phyloP scores from a whole-genome alignment of 2,329 filamentous ascomycete genomes.

The Alternaria rosae region DNA sequence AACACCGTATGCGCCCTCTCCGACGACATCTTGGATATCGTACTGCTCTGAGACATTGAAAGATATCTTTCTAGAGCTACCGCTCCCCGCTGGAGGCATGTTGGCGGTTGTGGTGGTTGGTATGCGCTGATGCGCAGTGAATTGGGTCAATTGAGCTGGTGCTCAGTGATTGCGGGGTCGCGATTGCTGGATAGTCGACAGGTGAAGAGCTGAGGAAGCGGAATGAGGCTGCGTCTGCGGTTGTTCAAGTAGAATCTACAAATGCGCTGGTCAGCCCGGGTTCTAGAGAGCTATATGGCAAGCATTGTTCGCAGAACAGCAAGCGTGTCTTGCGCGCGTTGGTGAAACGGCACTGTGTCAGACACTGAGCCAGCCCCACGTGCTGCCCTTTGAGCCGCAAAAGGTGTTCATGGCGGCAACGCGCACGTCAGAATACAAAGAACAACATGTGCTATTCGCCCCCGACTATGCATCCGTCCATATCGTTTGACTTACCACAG shows the following conservation, averaged over 20 bases:
- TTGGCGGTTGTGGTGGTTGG: constrained; percentile 28
- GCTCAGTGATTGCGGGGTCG: constrained; percentile 19
- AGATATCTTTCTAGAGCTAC: constrained; percentile 85
- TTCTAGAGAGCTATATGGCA: constrained; percentile 16
- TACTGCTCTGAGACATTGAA: constrained; percentile 99
- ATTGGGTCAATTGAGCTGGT: constrained; percentile 21
- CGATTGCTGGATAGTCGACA: constrained; percentile 4
- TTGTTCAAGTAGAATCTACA: constrained; percentile 16
- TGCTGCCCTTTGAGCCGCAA: constrained; percentile 27
- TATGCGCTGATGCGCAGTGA: constrained; percentile 31
- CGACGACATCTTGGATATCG: constrained; percentile 99
- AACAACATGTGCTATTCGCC: constrained; percentile 2
- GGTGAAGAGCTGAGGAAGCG: constrained; percentile 1
- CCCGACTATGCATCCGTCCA: neutral
- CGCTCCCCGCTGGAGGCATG: constrained; percentile 52
- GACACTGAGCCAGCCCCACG: constrained; percentile 34
- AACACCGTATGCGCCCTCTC: constrained; percentile 97
- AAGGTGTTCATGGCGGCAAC: constrained; percentile 7
- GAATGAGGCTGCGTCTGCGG: constrained; percentile 3
- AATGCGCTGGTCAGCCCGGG: constrained; percentile 31
- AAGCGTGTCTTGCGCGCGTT: constrained; percentile 27
- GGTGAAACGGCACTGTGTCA: constrained; percentile 39
- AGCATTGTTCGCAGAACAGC: constrained; percentile 27
- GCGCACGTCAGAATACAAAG: constrained; percentile 4
- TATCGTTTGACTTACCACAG: constrained; percentile 17